Conservation (phyloP, 2,329 filamentous ascomycete species). For the Trichoderma oligosporum region DNA sequence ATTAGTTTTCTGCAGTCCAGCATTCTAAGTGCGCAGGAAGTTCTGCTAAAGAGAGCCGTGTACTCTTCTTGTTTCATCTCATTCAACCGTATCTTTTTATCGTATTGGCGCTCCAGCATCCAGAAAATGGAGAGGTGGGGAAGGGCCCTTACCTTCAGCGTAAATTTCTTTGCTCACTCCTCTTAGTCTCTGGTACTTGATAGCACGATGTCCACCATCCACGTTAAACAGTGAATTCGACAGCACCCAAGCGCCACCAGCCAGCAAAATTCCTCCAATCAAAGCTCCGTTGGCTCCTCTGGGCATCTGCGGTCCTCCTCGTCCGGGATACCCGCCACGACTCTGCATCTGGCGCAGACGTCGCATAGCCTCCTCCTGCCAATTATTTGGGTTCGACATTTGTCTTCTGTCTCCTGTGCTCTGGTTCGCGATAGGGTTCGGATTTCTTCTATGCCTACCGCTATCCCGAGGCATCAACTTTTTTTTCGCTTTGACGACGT, state of each 20-base stretch:
- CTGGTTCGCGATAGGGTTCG: neutral
- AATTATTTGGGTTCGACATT: slow-evolving; percentile 39
- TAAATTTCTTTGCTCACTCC: slow-evolving; percentile 98
- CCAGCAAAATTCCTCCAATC: slow-evolving; percentile 42
- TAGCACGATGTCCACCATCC: slow-evolving; percentile 96
- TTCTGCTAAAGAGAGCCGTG: no score
- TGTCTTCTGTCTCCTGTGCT: slow-evolving; percentile 3
- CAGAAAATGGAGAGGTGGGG: no score
- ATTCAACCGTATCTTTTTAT: no score
- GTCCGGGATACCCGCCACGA: slow-evolving; percentile 41
- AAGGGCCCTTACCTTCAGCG: slow-evolving; percentile 78
- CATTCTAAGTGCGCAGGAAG: no score
- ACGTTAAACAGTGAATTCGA: slow-evolving; percentile 71
- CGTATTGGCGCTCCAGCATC: no score
- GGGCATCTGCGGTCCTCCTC: slow-evolving; percentile 42
- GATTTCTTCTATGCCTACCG: neutral
- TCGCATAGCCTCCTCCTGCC: slow-evolving; percentile 50
- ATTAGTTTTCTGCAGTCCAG: neutral
- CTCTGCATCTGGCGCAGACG: slow-evolving; percentile 48
- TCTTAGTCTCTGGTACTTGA: slow-evolving; percentile 91
- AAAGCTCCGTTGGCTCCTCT: slow-evolving; percentile 40
- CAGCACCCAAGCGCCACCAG: slow-evolving; percentile 49
- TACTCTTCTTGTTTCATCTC: no score
- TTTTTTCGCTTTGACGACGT: slow-evolving; percentile 2
- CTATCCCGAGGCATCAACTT: slow-evolving; percentile 13